phyloP scores from a whole-genome alignment of 441 rosid genomes.

The Pelargonium myrrhifolium region DNA sequence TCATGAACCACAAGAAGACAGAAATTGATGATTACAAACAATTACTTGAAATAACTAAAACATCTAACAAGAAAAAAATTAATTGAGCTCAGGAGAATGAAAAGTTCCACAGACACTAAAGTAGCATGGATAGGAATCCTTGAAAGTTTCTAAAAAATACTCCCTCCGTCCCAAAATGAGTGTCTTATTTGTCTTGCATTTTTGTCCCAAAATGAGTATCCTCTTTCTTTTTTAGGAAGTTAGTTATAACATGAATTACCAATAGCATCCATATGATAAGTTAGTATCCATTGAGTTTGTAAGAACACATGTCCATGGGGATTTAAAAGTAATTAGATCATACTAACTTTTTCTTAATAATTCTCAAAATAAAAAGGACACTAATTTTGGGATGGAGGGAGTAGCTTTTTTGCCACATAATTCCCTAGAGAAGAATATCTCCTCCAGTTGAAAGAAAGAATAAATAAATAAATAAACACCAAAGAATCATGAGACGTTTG shows the following conservation, averaged over 20 bases:
- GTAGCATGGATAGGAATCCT: not conserved
- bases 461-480: not conserved
- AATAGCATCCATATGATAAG: too few species aligned
- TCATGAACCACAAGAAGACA: conserved; percentile 8
- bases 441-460: not conserved
- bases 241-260: too few species aligned
- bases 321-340: too few species aligned
- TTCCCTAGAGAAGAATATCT: not conserved
- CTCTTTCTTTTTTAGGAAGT: too few species aligned
- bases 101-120: not conserved
- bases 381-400: too few species aligned
- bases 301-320: too few species aligned
- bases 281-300: too few species aligned
- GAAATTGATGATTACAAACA: conserved; percentile 1
- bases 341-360: too few species aligned
- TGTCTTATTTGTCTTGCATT: too few species aligned
- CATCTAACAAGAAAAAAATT: not conserved
- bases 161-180: too few species aligned
- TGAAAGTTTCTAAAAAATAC: not conserved
- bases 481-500: not conserved
- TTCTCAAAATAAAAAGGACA: too few species aligned
- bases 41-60: not conserved
- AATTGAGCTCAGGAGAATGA: not conserved
- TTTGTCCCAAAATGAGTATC: too few species aligned
- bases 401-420: not conserved